Percentiles rank a stretch among this genome's conserved stretches.
phyloP scores from a whole-genome alignment of 2,329 filamentous ascomycete genomes.

The Pseudogymnoascus sp. region DNA sequence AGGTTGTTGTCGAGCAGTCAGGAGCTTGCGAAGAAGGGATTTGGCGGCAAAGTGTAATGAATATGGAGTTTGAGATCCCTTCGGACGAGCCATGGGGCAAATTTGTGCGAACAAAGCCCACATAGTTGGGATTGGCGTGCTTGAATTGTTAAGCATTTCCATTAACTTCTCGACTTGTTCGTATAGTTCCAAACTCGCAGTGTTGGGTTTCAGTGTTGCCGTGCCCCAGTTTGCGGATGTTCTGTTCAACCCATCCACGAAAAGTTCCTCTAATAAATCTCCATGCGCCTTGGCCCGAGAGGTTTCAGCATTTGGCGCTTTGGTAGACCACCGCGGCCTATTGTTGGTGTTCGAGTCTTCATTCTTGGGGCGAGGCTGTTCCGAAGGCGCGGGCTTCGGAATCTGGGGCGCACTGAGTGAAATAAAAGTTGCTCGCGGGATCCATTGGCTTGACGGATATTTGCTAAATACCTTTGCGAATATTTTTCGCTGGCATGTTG shows the following conservation, averaged over 20 bases:
- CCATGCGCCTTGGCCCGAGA: slow-evolving; percentile 9
- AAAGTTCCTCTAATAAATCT: slow-evolving; percentile 25
- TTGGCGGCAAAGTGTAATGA: slow-evolving; percentile 15
- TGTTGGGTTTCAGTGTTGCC: not conserved
- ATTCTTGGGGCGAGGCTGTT: not conserved
- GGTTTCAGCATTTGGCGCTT: not conserved
- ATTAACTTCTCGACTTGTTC: slow-evolving; percentile 21
- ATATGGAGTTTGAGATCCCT: slow-evolving; percentile 14
- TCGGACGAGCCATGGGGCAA: slow-evolving; percentile 18
- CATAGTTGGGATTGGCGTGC: slow-evolving; percentile 15
- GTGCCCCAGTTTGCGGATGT: slow-evolving; percentile 7
- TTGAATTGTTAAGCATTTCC: slow-evolving; percentile 19
- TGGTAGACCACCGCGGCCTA: not conserved
- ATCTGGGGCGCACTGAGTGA: slow-evolving; percentile 17
- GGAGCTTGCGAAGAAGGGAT: slow-evolving; percentile 17
- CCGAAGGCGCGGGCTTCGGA: not conserved
- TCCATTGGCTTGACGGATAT: slow-evolving; percentile 15
- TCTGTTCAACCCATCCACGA: slow-evolving; percentile 21
- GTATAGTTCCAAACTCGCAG: slow-evolving; percentile 20
- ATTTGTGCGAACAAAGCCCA: slow-evolving; percentile 28
- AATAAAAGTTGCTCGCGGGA: slow-evolving; percentile 22
- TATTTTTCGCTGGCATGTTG: slow-evolving; percentile 21
- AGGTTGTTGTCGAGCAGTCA: slow-evolving; percentile 16
- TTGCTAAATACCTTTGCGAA: slow-evolving; percentile 14
- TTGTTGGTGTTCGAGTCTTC: not conserved